Percentiles rank a stretch among this genome's conserved stretches.
phyloP scores from a whole-genome alignment of 2,329 filamentous ascomycete genomes.

The Simplicillium sp. region DNA sequence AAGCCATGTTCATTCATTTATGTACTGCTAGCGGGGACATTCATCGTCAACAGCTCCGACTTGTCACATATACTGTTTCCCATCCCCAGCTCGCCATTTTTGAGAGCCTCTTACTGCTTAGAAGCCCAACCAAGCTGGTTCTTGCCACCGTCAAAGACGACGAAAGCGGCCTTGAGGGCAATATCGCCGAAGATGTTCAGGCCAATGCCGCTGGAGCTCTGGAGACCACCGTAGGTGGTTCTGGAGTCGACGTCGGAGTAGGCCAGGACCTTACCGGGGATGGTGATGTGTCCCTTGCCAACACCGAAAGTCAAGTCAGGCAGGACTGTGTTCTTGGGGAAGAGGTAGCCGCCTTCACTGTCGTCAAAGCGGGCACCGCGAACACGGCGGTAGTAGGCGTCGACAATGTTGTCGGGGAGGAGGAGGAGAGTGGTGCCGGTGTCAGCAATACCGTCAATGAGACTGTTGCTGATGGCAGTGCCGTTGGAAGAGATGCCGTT shows the following conservation, averaged over 20 bases:
- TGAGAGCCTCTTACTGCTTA: conserved; percentile 1
- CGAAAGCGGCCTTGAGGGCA: conserved; percentile 51
- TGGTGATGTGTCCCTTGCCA: conserved; percentile 35
- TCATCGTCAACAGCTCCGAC: too few relatives aligned
- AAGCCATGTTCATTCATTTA: too few relatives aligned
- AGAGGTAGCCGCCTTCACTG: background rate
- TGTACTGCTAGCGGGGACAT: too few relatives aligned
- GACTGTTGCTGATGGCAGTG: background rate
- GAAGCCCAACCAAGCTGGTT: conserved; percentile 30
- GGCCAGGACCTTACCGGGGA: conserved; percentile 44
- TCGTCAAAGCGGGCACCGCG: background rate
- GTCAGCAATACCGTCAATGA: background rate
- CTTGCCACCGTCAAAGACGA: conserved; percentile 46
- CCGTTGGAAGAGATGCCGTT: background rate
- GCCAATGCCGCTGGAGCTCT: conserved; percentile 34
- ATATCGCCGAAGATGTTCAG: conserved; percentile 55
- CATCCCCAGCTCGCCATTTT: too few relatives aligned
- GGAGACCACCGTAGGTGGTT: conserved; percentile 59
- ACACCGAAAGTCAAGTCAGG: background rate
- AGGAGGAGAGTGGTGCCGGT: conserved; percentile 18
- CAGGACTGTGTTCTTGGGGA: background rate
- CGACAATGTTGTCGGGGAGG: conserved; percentile 41
- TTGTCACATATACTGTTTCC: too few relatives aligned
- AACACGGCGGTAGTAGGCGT: conserved; percentile 27
- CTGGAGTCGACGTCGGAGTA: conserved; percentile 37